Evolutionary conservation across 2,329 filamentous ascomycete species (phyloP), one percentile per base, ranked within the genome.

Genomic region (Nemania serpens): DNA sequence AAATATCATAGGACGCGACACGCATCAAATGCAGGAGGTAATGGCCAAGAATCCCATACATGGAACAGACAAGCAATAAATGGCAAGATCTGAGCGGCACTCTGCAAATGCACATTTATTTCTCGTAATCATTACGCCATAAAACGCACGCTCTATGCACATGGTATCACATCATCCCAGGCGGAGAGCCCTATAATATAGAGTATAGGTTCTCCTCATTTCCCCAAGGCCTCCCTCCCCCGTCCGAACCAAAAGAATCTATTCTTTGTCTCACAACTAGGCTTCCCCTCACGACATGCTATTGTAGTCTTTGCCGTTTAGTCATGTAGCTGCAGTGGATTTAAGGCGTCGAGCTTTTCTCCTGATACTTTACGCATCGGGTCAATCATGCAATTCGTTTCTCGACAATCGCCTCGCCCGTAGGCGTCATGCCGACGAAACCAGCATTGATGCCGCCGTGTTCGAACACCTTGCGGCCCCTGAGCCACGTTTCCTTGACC

Each of bases 401-500:
- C 77, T 89, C 87, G 3, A 79, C 78, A 66, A 92, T 90, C 1
- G 81, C 74, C 73, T 80, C 73, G 3, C 84, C 85, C 1, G 79
- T 68, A 1, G 85, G 84, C 69, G 65, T 69, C 1, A 74, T 78
- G 2, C 73, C 73, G 0, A 84, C 77, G 61, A 88, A 85, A 1
- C 85, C 84, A 4, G 70, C 75, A 36, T 82, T 76, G 5, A 58
- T 68, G 0, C 79, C 84, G n/a, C 85, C 87, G 34, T 90, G 80
- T 64, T 85, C 83, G 74, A 90, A 96, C n/a, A 97, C 83, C 73
- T 84, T 88, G 65, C 79, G 79, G 0, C 93, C 93, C 6, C 93
- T 82, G 63, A 97, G 72, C 90, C 91, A 97, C 7, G 93, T 97
- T 82, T 96, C 91, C 60, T 79, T 81, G 11, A 97, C 93, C 61